Base-by-base conservation (phyloP, 129 eudicot genomes). In the Flaveria bidentis region DNA sequence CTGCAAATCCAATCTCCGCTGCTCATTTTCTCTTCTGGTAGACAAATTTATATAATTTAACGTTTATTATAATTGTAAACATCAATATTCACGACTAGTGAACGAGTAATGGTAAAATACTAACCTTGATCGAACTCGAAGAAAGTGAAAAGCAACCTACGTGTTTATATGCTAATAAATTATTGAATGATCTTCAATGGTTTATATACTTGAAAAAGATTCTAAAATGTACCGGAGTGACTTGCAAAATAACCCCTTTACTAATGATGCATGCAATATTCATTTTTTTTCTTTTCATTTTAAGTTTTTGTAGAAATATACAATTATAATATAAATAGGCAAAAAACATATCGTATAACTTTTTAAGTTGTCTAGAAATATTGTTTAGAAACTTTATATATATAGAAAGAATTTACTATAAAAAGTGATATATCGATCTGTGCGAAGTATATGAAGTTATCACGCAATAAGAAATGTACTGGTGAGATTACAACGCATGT, bases 1-100 rank as follows among this genome's bases (percentile, higher is more conserved):
- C 86, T 81, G 13, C 97, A 91, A 88, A 87, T 83, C 97, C 97
- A 91, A 44, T 91, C 97, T 76, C 96, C 97, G 44, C 89, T 84
- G 17, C 82, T 89, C 94, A 88, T 91, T 78, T 69, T 77, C 70
- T 57, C 50, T 39, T 13, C 17, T 15, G 11, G 17, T 11, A 39
- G 68, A 36, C 36, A 36, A 36, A 36, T 0, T 36, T 36, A 36
- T 4, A 36, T 36, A 36, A 36, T 36, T 36, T 36, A 36, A 36
- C 41, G 8, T 36, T 36, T 36, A 30, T 5, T 36, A 36, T 36
- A 36, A 36, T 36, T 36, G 41, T 36, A 36, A 30, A 36, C 8
- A 36, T 5, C 36, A 36, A 36, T 36, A 36, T 36, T 57, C 55
- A 17, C 1, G 41, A 23, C 12, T 23, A 47, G 66, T 11, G 16